Evolutionary conservation across 2,329 filamentous ascomycete species (phyloP).

Genomic region (Pseudogymnoascus sp.): DNA sequence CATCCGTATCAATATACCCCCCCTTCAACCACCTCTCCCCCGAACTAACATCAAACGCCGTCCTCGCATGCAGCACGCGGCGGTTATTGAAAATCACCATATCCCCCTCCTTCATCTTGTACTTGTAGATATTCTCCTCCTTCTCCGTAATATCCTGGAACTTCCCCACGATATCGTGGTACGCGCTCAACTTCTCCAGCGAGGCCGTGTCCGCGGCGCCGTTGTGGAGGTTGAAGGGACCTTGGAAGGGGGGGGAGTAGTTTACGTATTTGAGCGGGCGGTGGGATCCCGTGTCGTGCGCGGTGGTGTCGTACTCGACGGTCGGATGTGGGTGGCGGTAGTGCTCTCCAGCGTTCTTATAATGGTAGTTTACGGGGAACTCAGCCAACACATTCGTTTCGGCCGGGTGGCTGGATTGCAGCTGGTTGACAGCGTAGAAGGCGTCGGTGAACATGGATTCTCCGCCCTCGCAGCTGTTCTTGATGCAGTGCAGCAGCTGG

Average conservation of each 20-base stretch:
- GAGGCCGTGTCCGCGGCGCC: conserved; percentile 15
- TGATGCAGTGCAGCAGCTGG: conserved; percentile 83
- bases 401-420: conserved; percentile 24
- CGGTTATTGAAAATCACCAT: conserved; percentile 92
- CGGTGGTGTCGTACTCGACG: conserved; percentile 32
- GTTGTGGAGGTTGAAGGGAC: conserved; percentile 34
- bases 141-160: conserved; percentile 48
- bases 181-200: not conserved
- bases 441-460: conserved; percentile 81
- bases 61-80: conserved; percentile 75
- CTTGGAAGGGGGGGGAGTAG: conserved; percentile 80
- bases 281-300: not conserved
- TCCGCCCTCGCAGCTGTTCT: conserved; percentile 72
- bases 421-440: conserved; percentile 48
- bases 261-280: conserved; percentile 35
- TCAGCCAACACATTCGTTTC: conserved; percentile 35
- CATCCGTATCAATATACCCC: conserved; percentile 68
- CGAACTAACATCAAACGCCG: conserved; percentile 59
- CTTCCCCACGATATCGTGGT: conserved; percentile 41
- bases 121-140: conserved; percentile 58
- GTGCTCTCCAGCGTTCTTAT: conserved; percentile 56
- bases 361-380: conserved; percentile 53
- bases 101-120: conserved; percentile 70
- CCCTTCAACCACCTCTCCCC: conserved; percentile 79
- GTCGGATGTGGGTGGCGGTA: conserved; percentile 56